A percentile compares a stretch with the other conserved stretches of the same genome.
Conservation (phyloP, 768 basidiomycete genomes). For the Ephemerocybe angulata region DNA sequence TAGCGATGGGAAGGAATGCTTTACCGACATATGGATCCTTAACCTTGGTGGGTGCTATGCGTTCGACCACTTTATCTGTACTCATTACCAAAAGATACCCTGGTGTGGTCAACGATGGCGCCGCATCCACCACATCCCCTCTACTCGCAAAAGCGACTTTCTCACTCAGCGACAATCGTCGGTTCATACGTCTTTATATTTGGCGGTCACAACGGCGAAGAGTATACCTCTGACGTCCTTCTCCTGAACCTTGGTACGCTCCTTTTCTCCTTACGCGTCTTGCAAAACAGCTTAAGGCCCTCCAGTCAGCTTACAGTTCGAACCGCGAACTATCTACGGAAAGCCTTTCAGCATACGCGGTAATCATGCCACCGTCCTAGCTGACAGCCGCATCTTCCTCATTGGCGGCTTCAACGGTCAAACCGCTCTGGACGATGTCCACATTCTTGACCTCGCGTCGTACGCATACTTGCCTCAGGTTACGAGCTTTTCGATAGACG, state of each 20-base stretch:
- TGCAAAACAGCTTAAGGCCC: background rate
- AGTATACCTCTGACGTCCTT: conserved; percentile 72
- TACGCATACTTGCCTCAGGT: conserved; percentile 89
- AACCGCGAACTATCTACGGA: conserved; percentile 65
- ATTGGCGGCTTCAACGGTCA: conserved; percentile 89
- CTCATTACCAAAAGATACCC: conserved; percentile 31
- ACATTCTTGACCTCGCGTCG: conserved; percentile 81
- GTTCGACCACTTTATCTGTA: background rate
- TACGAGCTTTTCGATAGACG: conserved; percentile 67
- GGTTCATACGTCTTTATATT: conserved; percentile 88
- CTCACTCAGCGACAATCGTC: conserved; percentile 86
- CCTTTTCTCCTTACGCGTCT: background rate
- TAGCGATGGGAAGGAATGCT: conserved; percentile 85
- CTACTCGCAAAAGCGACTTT: conserved; percentile 66
- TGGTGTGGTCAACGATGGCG: conserved; percentile 37
- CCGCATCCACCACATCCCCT: conserved; percentile 36
- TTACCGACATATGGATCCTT: conserved; percentile 83
- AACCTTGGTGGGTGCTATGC: conserved; percentile 63
- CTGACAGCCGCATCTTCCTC: conserved; percentile 81
- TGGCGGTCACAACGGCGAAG: conserved; percentile 81
- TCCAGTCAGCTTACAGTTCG: conserved; percentile 81
- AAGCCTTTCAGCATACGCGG: conserved; percentile 71
- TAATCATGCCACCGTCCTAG: conserved; percentile 78
- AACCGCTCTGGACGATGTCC: conserved; percentile 80
- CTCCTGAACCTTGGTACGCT: conserved; percentile 80